These are phyloP conservation scores for Plasmodium inui DNA, from an alignment of 169 alveolate genomes.

Conservation along the genomic window DNA sequence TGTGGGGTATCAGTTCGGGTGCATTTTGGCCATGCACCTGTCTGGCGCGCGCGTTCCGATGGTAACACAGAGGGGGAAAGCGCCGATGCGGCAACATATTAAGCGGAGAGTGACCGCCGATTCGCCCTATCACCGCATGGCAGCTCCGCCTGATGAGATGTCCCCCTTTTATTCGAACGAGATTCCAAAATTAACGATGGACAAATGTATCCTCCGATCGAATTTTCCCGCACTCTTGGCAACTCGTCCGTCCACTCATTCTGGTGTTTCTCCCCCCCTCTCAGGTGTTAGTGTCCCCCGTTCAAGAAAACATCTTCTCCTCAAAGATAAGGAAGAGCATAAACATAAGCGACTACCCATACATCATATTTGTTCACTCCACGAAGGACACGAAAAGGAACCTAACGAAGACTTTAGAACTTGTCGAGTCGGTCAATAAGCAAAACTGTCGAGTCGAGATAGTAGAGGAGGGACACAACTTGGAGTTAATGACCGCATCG, in stretches of 20 bases:
- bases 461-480: slow-evolving; percentile 25
- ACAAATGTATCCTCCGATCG: not conserved
- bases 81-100: not conserved
- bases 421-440: slow-evolving; percentile 29
- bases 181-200: not conserved
- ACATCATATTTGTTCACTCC: slow-evolving; percentile 54
- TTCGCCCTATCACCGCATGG: not conserved
- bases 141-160: not conserved
- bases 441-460: slow-evolving; percentile 53
- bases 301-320: slow-evolving; percentile 51
- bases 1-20: slow-evolving; percentile 61
- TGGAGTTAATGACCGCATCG: slow-evolving; percentile 3
- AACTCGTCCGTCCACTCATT: not conserved
- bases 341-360: slow-evolving; percentile 28
- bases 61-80: slow-evolving; percentile 10
- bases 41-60: slow-evolving; percentile 29
- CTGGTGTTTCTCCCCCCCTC: not conserved
- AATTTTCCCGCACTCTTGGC: not conserved
- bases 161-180: not conserved
- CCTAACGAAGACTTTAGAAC: slow-evolving; percentile 10
- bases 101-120: not conserved
- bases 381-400: slow-evolving; percentile 19
- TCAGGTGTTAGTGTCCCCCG: slow-evolving; percentile 56
- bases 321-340: not conserved
- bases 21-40: slow-evolving; percentile 48